Evolutionary conservation across 495 filamentous ascomycete species (phyloP).

Genomic region (Aspergillus sparsus): DNA sequence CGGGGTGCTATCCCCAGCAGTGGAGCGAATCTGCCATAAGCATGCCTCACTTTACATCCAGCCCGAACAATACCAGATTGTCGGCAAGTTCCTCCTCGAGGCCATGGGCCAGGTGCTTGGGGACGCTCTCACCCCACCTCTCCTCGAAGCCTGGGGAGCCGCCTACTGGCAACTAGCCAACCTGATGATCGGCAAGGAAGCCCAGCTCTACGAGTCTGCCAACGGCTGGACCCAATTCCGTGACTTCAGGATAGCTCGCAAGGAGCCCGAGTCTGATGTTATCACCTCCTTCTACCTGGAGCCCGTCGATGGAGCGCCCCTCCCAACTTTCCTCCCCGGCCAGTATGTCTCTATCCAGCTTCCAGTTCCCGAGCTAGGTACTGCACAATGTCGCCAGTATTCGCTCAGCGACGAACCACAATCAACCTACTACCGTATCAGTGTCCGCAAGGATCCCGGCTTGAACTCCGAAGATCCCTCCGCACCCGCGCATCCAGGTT

Average conservation of each 20-base stretch:
- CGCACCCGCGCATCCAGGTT: slow-evolving; percentile 55
- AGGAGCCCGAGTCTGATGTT: slow-evolving; percentile 61
- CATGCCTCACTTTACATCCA: slow-evolving; percentile 71
- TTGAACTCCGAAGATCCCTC: slow-evolving; percentile 42
- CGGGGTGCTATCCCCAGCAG: slow-evolving; percentile 55
- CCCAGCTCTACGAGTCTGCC: slow-evolving; percentile 57
- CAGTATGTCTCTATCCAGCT: slow-evolving; percentile 69
- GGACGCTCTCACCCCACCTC: slow-evolving; percentile 63
- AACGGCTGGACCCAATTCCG: slow-evolving; percentile 64
- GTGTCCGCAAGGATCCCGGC: slow-evolving; percentile 66
- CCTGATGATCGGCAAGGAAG: slow-evolving; percentile 67
- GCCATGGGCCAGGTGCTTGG: slow-evolving; percentile 69
- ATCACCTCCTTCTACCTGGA: slow-evolving; percentile 72
- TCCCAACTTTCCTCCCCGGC: slow-evolving; percentile 64
- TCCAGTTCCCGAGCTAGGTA: slow-evolving; percentile 56
- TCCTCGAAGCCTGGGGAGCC: slow-evolving; percentile 67
- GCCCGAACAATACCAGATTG: slow-evolving; percentile 67
- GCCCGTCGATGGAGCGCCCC: slow-evolving; percentile 59
- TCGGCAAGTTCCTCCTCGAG: slow-evolving; percentile 66
- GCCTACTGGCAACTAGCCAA: slow-evolving; percentile 73
- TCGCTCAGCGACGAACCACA: slow-evolving; percentile 64
- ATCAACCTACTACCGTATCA: slow-evolving; percentile 65
- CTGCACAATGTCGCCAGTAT: slow-evolving; percentile 70
- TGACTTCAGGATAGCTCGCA: slow-evolving; percentile 63
- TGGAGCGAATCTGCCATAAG: slow-evolving; percentile 76